A percentile compares a stretch with the other conserved stretches of the same genome.
Evolutionary conservation across 768 basidiomycete genomes (phyloP).

Genomic region (Boletus subcaerulescens): DNA sequence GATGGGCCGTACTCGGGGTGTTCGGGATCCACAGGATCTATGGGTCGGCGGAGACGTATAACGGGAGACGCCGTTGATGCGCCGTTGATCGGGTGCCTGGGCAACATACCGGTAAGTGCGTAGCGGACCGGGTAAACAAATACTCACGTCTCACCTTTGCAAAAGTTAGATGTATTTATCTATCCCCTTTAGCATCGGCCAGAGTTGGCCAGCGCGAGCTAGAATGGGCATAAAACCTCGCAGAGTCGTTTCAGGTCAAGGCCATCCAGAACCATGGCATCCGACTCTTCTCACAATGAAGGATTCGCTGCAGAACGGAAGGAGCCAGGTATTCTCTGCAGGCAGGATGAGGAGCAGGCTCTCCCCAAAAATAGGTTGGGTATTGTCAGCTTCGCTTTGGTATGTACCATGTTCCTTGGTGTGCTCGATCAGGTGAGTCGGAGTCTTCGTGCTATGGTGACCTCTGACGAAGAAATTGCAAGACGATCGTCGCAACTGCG

Average conservation of each 20-base stretch:
- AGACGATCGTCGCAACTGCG: slow-evolving; percentile 68
- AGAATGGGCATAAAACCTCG: too few species aligned
- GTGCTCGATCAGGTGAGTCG: slow-evolving; percentile 53
- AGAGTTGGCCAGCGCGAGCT: too few species aligned
- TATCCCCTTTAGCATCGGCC: too few species aligned
- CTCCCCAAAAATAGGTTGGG: slow-evolving; percentile 35
- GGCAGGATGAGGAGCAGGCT: slow-evolving; percentile 46
- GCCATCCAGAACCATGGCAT: neutral
- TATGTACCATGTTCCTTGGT: slow-evolving; percentile 33
- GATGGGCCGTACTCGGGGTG: too few species aligned
- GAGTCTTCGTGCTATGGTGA: neutral
- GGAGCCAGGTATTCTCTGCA: slow-evolving; percentile 49
- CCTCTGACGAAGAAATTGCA: neutral
- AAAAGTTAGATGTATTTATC: too few species aligned
- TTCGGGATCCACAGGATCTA: neutral
- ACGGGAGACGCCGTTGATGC: neutral
- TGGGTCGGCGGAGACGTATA: neutral
- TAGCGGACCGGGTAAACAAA: too few species aligned
- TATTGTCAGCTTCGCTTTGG: slow-evolving; percentile 23
- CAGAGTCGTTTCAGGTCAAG: too few species aligned
- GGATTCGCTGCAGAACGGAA: neutral
- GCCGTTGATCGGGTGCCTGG: too few species aligned
- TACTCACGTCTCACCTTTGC: too few species aligned
- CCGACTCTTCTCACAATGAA: neutral
- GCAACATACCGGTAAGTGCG: too few species aligned